Base-by-base conservation (phyloP, 139 green algal genomes). In the Tetradesmus obliquus region DNA sequence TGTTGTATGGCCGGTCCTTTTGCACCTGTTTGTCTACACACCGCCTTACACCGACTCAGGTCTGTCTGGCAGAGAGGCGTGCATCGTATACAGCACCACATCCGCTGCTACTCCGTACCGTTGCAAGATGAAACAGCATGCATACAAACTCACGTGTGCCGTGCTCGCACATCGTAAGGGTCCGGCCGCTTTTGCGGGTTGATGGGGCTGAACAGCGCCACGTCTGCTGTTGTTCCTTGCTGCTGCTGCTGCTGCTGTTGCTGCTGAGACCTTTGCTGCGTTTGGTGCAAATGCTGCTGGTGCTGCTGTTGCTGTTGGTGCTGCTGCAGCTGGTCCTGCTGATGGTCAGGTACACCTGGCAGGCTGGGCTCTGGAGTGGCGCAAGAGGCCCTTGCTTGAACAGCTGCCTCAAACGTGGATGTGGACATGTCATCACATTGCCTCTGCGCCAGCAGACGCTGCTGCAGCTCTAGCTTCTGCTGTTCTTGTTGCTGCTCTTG, bases 141-240 rank as follows among this genome's bases (percentile, higher is more conserved):
- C 32, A 45, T 45, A 45, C 32, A 45, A 45, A 69, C 87, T 86
- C 55, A 91, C 87, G 54, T 55, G 22, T 57, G 17, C 19, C 87
- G 58, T 53, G 87, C 76, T 6, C 76, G 20, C 3, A n/a, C 7
- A 20, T 91, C 87, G 32, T 86, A 91, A 15, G 87, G 87, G 76
- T 91, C 87, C 55, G 87, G 55, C 8, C 87, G 76, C 87, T 86
- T 86, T 9, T 79, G 74, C 8, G 71, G 3, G 71, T 91, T 69
- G 53, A 85, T 55, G 20, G 87, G 87, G 32, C 53, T 57, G n/a
- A 91, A 66, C 19, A 74, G 82, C 19, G n/a, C 74, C n/a, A 51
- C 22, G 74, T 82, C 24, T 55, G 74, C 17, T 82, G 74, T 32
- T 82, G 74, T 53, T 55, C 3, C 54, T 22, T 79, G 22, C 20